Conservation (phyloP, 2,329 filamentous ascomycete genomes). For the Penicillium sp. region DNA sequence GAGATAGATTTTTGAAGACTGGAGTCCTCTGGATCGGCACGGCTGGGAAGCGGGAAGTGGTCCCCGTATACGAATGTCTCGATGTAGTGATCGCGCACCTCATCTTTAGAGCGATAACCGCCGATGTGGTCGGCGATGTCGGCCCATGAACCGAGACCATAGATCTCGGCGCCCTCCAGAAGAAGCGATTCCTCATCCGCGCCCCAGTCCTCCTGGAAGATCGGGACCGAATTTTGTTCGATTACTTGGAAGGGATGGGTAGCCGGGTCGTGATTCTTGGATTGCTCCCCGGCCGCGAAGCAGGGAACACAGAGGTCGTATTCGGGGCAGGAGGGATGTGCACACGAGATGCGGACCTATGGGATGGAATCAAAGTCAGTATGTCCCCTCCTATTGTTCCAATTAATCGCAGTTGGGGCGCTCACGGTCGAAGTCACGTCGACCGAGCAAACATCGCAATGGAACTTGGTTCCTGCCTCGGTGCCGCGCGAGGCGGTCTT, state of each 20-base stretch:
- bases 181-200: conserved; percentile 95
- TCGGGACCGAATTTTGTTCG: conserved; percentile 97
- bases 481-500: conserved; percentile 85
- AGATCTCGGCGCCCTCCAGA: conserved; percentile 92
- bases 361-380: background rate
- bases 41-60: conserved; percentile 82
- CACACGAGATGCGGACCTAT: conserved; percentile 93
- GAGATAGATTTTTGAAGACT: conserved; percentile 78
- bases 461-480: conserved; percentile 90
- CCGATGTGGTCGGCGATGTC: conserved; percentile 98
- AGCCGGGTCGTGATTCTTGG: conserved; percentile 82
- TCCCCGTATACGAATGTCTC: conserved; percentile 82
- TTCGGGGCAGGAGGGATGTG: conserved; percentile 79
- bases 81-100: conserved; percentile 93
- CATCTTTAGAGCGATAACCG: conserved; percentile 90
- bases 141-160: conserved; percentile 94
- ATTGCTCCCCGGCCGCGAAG: conserved; percentile 80
- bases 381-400: background rate
- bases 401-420: background rate
- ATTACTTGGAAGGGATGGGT: conserved; percentile 92
- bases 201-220: conserved; percentile 93
- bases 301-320: conserved; percentile 97
- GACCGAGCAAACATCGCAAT: conserved; percentile 94
- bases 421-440: conserved; percentile 96
- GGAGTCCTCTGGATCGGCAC: conserved; percentile 81